Conservation (phyloP, 345 rosid species). For the Iberis pinnata region DNA sequence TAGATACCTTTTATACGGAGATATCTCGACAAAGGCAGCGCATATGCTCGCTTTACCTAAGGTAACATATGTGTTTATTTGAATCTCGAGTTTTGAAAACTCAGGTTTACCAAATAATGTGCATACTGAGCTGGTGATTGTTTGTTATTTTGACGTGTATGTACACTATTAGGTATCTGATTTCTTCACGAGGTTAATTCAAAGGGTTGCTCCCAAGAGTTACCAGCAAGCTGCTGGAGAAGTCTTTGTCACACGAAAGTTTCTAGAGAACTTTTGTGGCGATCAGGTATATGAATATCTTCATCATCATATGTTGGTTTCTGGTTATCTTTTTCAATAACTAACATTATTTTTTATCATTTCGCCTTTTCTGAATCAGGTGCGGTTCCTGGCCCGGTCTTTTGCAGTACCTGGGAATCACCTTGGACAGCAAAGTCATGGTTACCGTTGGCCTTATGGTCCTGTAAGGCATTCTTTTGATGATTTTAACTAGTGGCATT, state of each 20-base stretch:
- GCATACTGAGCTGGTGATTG: background rate
- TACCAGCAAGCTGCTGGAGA: slow-evolving; percentile 89
- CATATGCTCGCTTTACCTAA: slow-evolving; percentile 81
- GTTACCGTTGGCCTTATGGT: slow-evolving; percentile 98
- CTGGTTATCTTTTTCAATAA: background rate
- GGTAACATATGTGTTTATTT: slow-evolving; percentile 36
- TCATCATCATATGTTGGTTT: background rate
- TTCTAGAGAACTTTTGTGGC: slow-evolving; percentile 86
- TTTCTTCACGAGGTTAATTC: slow-evolving; percentile 82
- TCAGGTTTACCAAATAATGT: background rate
- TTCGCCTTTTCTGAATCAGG: slow-evolving; percentile 39
- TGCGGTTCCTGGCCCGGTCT: slow-evolving; percentile 88
- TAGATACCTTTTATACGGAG: slow-evolving; percentile 92
- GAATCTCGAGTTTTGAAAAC: background rate
- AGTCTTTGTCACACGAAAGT: slow-evolving; percentile 76
- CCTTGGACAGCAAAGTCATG: slow-evolving; percentile 94
- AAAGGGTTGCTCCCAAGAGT: slow-evolving; percentile 94
- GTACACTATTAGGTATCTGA: slow-evolving; percentile 56
- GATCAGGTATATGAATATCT: slow-evolving; percentile 60
- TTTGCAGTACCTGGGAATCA: slow-evolving; percentile 94
- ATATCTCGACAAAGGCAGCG: slow-evolving; percentile 77
- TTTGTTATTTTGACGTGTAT: background rate
- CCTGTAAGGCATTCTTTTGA: slow-evolving; percentile 55
- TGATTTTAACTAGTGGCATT: background rate
- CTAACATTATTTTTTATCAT: no score